Conservation (phyloP, 192 early-diverging fungal species). For the Backusella luteola region DNA sequence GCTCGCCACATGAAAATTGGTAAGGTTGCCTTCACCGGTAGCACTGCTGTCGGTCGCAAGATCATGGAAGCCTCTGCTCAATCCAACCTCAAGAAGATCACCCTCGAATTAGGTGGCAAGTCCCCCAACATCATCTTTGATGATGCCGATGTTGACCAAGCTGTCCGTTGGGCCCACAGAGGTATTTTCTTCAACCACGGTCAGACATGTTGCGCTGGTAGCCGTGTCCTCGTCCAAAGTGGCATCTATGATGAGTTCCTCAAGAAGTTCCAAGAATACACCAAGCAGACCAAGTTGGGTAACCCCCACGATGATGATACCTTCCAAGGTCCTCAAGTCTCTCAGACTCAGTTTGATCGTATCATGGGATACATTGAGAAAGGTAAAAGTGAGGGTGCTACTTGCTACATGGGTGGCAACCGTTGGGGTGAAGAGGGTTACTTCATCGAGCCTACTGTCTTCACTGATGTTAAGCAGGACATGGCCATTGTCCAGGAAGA, state of each 20-base stretch:
- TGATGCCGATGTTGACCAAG: constrained; percentile 75
- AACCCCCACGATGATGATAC: constrained; percentile 62
- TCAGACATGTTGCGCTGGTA: constrained; percentile 78
- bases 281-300: constrained; percentile 59
- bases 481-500: constrained; percentile 68
- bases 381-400: constrained; percentile 62
- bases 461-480: constrained; percentile 57
- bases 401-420: constrained; percentile 54
- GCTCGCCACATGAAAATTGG: constrained; percentile 65
- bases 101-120: constrained; percentile 90
- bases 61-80: constrained; percentile 61
- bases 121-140: constrained; percentile 79
- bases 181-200: constrained; percentile 82
- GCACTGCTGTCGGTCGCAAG: constrained; percentile 61
- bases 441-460: constrained; percentile 79
- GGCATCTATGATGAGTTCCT: constrained; percentile 71
- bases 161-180: constrained; percentile 63
- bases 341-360: constrained; percentile 58
- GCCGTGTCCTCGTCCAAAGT: constrained; percentile 75
- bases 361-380: constrained; percentile 60
- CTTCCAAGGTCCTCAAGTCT: constrained; percentile 73
- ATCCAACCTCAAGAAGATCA: constrained; percentile 70
- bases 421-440: constrained; percentile 65
- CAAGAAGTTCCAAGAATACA: constrained; percentile 51
- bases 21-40: constrained; percentile 79